Base-by-base conservation (phyloP, 176 grass and related monocot genomes). In the Puya raimondii region DNA sequence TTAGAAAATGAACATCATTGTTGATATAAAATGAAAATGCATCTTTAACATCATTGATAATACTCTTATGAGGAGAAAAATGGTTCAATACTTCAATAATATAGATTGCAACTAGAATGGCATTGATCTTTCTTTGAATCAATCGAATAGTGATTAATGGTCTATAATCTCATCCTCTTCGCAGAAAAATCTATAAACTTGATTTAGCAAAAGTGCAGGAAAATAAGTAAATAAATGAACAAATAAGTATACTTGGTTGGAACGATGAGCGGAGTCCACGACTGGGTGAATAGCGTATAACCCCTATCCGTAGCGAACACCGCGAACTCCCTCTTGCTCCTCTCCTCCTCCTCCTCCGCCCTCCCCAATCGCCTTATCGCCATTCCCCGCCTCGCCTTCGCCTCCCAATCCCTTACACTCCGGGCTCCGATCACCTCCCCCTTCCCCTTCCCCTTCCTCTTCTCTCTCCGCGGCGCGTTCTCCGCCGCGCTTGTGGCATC, bases 251-350 rank as follows among this genome's bases (percentile, higher is more conserved):
- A 76, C 74, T 51, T 23, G 49, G 49, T 53, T 57, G 23, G 64
- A 56, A 22, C 15, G 25, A 11, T 9, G 16, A 23, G 3, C 17
- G 64, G 74, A 49, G 74, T 47, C 74, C 74, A 76, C 11, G 64
- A 76, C 11, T 53, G 74, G 7, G 74, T 76, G 64, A 76, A 76
- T 1, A 76, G 51, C 10, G 50, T 29, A 22, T 76, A 51, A 11
- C 51, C 74, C 52, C 74, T 67, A 5, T 50, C 74, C 27, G 74
- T 76, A 2, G 18, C 14, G 64, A 76, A 54, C 50, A 57, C 11
- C 16, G 64, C 50, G 12, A 56, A 76, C 26, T 67, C 64, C 21
- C 74, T 51, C 68, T 27, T 14, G 18, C 68, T 72, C 70, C 53
- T 59, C 25, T 22, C 15, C 3, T 23, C 10, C 23, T 57, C 70